Percentiles rank a stretch among this genome's conserved stretches.
These are phyloP conservation scores for Przewalskia tangutica DNA, from an alignment of 257 asterid genomes.

Conservation along the genomic window DNA sequence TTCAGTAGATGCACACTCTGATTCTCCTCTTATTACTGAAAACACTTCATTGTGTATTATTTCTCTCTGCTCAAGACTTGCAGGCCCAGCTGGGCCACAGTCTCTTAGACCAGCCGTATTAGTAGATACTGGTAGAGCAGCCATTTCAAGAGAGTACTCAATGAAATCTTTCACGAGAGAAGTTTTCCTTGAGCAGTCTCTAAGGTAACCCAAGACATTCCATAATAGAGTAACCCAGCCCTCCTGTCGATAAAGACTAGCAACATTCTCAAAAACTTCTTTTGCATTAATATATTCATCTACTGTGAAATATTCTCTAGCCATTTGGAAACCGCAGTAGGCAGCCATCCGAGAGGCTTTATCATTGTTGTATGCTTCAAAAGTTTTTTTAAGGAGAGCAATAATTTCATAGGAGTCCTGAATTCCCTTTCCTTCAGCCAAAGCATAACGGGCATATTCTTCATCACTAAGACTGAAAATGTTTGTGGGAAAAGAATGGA, in stretches of 20 bases:
- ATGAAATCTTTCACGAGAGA: conserved; percentile 71
- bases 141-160: conserved; percentile 97
- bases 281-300: conserved; percentile 65
- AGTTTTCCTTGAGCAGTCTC: conserved; percentile 76
- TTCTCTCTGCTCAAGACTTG: conserved; percentile 58
- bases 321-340: conserved; percentile 77
- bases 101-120: conserved; percentile 37
- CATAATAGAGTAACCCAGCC: conserved; percentile 87
- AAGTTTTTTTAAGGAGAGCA: conserved; percentile 77
- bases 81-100: conserved; percentile 79
- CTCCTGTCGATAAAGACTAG: conserved; percentile 79
- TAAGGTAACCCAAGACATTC: conserved; percentile 84
- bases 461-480: conserved; percentile 73
- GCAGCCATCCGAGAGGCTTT: conserved; percentile 83
- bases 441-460: conserved; percentile 54
- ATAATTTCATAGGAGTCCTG: conserved; percentile 77
- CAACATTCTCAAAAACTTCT: conserved; percentile 58
- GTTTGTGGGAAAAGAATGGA: not conserved
- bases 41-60: conserved; percentile 78
- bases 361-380: conserved; percentile 54
- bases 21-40: conserved; percentile 62
- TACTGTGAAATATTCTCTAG: conserved; percentile 55
- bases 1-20: conserved; percentile 29
- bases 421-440: conserved; percentile 75
- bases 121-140: conserved; percentile 68